phyloP scores from a whole-genome alignment of 2,329 filamentous ascomycete genomes.

The Aspergillus brunneoviolaceus region DNA sequence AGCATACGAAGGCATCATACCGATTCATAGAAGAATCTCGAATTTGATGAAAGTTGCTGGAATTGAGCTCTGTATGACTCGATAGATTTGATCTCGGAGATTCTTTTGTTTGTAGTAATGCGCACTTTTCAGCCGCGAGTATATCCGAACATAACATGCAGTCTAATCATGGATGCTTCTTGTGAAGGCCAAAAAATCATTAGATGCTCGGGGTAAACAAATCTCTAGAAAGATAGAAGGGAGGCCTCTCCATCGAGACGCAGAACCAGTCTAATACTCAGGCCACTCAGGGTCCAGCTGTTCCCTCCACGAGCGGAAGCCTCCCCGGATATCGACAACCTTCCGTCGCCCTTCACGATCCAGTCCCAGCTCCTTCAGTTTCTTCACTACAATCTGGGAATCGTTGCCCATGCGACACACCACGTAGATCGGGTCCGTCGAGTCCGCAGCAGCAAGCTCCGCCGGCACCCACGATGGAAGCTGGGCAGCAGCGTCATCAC shows the following conservation, averaged over 20 bases:
- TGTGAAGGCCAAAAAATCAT: too few species aligned
- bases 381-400: conserved; percentile 47
- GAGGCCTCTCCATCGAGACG: too few species aligned
- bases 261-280: conserved; percentile 32
- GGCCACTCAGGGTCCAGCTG: conserved; percentile 44
- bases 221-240: too few species aligned
- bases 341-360: conserved; percentile 34
- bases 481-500: conserved; percentile 2
- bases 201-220: too few species aligned
- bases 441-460: conserved; percentile 22
- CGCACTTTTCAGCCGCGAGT: too few species aligned
- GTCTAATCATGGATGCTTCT: too few species aligned
- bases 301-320: conserved; percentile 43
- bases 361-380: conserved; percentile 40
- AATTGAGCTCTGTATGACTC: too few species aligned
- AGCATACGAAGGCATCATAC: neutral
- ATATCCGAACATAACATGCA: too few species aligned
- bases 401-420: conserved; percentile 52
- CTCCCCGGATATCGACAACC: conserved; percentile 45
- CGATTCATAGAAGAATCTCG: too few species aligned
- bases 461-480: conserved; percentile 31
- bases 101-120: too few species aligned
- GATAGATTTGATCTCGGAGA: too few species aligned
- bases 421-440: conserved; percentile 41
- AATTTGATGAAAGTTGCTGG: too few species aligned